Base-by-base conservation (phyloP, 169 alveolate species). In the Eimeria praecox region DNA sequence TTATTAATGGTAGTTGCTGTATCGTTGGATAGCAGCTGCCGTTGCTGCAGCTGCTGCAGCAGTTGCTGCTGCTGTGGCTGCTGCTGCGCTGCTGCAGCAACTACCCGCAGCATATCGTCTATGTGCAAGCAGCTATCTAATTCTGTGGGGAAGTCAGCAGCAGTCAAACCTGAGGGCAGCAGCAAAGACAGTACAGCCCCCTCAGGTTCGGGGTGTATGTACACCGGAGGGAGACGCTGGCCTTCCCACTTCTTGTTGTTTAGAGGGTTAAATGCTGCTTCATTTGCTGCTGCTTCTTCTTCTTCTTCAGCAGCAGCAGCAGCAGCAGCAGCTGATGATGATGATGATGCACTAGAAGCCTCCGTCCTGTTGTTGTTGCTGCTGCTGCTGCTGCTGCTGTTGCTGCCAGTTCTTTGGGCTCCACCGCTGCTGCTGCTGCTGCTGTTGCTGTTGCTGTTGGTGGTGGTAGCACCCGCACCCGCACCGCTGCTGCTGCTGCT, bases 121-220 rank as follows among this genome's bases (percentile, higher is more conserved):
- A 77, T n/a, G 62, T 62, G 35, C n/a, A 33, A 16, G 87, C 87
- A 77, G 62, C 46, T n/a, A 30, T 77, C 87, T 9, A 77, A 62
- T 0, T 38, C 87, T 1, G 87, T 30, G n/a, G 87, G 87, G 46
- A 77, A 77, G 87, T 77, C 87, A 40, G 87, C 87, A 40, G 87
- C 87, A 42, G 87, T 40, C 62, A 77, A 33, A 35, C 35, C 59
- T 24, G 87, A 38, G 40, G 87, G 87, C 87, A 77, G 87, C 87
- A 77, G 87, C 87, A 77, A 62, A 24, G 87, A 77, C 52, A 77
- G 62, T 35, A 77, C 87, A 44, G 87, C 87, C 6, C 87, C 87
- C 12, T 77, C 59, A 24, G 87, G 87, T 33, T 16, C 35, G 38
- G 62, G 87, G 59, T 77, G 87, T 42, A 77, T 24, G 46, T 2